phyloP scores from a whole-genome alignment of 305 asterid species.

The Fraxinus paxiana region DNA sequence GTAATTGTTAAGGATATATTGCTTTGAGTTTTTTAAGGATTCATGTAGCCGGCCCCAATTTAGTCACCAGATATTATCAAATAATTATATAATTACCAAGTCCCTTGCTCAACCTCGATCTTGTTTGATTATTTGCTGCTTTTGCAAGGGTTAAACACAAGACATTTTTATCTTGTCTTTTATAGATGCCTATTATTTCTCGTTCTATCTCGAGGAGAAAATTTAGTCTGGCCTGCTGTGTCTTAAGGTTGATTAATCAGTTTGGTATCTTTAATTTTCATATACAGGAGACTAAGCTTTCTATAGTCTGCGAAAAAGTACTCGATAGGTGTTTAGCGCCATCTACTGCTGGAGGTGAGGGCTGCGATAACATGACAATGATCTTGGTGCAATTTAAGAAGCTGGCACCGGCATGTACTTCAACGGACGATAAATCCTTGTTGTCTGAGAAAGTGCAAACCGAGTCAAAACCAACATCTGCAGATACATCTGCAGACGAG shows the following conservation, averaged over 20 bases:
- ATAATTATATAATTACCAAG: neutral
- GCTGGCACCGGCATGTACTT: constrained; percentile 27
- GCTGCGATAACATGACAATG: constrained; percentile 98
- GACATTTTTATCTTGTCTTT: neutral
- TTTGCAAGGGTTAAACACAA: neutral
- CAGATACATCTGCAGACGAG: constrained; percentile 24
- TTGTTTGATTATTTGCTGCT: neutral
- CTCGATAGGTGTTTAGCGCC: constrained; percentile 90
- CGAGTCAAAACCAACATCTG: constrained; percentile 6
- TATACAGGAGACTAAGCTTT: constrained; percentile 78
- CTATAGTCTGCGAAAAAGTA: constrained; percentile 74
- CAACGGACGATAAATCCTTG: constrained; percentile 33
- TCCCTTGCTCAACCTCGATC: neutral
- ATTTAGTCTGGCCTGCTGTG: neutral
- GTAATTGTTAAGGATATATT: neutral
- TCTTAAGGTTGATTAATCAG: neutral
- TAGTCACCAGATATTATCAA: neutral
- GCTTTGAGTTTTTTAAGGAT: neutral
- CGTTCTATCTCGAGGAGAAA: neutral
- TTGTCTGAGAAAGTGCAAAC: constrained; percentile 26
- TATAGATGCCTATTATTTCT: neutral
- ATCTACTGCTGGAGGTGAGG: constrained; percentile 83
- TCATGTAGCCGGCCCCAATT: neutral
- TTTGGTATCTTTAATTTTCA: neutral
- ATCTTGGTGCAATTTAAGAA: constrained; percentile 79